phyloP scores from a whole-genome alignment of 306 rosid genomes.

The Prinsepia uniflora region DNA sequence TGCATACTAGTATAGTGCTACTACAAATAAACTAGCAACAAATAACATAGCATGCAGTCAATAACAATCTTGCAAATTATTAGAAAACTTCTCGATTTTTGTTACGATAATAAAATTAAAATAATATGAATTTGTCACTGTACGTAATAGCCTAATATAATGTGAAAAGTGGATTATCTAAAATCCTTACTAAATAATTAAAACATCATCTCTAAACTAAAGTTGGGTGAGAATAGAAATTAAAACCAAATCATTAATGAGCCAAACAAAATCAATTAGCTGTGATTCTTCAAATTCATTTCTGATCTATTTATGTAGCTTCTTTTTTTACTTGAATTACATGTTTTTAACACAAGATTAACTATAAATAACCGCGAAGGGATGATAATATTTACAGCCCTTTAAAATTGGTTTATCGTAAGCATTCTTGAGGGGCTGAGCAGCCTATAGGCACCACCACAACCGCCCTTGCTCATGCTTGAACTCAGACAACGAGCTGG shows the following conservation, averaged over 20 bases:
- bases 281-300: background rate
- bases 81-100: too few species aligned
- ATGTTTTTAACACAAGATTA: background rate
- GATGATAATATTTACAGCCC: background rate
- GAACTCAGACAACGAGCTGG: conserved; percentile 10
- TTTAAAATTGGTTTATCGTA: background rate
- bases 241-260: background rate
- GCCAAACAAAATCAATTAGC: background rate
- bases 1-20: too few species aligned
- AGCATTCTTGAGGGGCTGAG: conserved; percentile 9
- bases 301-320: background rate
- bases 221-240: too few species aligned
- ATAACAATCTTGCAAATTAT: too few species aligned
- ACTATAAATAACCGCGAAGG: background rate
- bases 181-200: too few species aligned
- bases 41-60: too few species aligned
- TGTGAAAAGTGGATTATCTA: too few species aligned
- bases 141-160: too few species aligned
- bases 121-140: too few species aligned
- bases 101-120: too few species aligned
- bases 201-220: too few species aligned
- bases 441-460: conserved; percentile 9
- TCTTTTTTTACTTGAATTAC: background rate
- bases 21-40: too few species aligned
- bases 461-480: background rate